A percentile compares a stretch with the other conserved stretches of the same genome.
Conservation (phyloP, 306 rosid species). For the Trifolium dubium region DNA sequence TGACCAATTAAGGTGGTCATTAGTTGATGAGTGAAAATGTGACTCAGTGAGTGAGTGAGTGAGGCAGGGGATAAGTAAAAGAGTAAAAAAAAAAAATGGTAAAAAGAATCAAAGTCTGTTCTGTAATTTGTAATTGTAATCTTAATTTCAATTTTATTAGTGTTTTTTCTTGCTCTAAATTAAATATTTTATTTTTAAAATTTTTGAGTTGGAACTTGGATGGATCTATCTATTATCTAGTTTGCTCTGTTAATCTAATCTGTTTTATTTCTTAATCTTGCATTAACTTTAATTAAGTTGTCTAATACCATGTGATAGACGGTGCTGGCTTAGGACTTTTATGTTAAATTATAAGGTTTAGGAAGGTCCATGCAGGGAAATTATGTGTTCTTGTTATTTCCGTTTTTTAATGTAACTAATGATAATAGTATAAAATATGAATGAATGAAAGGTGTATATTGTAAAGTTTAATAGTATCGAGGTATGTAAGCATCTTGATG, state of each 20-base stretch:
- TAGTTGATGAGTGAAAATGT: conserved; percentile 12
- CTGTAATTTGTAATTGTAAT: conserved; percentile 46
- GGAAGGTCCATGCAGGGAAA: conserved; percentile 6
- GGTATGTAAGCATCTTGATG: conserved; percentile 2
- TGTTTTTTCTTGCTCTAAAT: conserved; percentile 13
- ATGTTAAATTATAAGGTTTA: background rate
- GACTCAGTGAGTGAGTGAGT: conserved; percentile 37
- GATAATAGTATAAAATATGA: background rate
- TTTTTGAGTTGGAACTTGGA: conserved; percentile 34
- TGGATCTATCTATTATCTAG: background rate
- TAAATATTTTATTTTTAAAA: conserved; percentile 43
- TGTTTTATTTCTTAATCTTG: background rate
- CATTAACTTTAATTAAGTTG: conserved; percentile 28
- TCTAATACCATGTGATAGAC: conserved; percentile 25
- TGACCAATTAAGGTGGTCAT: conserved; percentile 16
- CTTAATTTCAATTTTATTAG: conserved; percentile 34
- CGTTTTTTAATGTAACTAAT: background rate
- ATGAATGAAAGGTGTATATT: background rate
- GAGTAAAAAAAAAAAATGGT: background rate
- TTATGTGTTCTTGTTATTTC: conserved; percentile 15
- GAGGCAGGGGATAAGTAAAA: conserved; percentile 46
- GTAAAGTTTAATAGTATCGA: conserved; percentile 8
- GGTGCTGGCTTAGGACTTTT: conserved; percentile 22
- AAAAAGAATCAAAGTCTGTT: conserved; percentile 24
- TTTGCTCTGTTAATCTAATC: background rate